Evolutionary conservation across 805 yeast species (phyloP).

Genomic region (Cyberlindnera mycetangii): DNA sequence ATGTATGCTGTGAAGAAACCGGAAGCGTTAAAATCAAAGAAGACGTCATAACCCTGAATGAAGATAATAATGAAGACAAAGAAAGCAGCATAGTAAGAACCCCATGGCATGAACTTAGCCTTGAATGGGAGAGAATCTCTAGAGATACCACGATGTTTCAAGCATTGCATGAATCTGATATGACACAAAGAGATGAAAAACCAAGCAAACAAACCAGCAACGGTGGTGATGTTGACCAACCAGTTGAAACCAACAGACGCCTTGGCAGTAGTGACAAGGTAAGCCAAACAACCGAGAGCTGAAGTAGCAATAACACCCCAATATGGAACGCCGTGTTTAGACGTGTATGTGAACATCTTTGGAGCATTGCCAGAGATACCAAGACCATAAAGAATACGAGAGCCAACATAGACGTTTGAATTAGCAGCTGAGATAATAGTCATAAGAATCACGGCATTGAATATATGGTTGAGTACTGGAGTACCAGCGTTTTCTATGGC

Average conservation of each 20-base stretch:
- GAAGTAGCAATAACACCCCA: slow-evolving; percentile 56
- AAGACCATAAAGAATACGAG: slow-evolving; percentile 63
- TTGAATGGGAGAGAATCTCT: slow-evolving; percentile 72
- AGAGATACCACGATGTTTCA: slow-evolving; percentile 59
- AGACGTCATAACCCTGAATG: slow-evolving; percentile 71
- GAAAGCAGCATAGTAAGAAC: slow-evolving; percentile 61
- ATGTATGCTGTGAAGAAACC: slow-evolving; percentile 72
- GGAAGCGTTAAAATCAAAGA: slow-evolving; percentile 52
- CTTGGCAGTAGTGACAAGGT: slow-evolving; percentile 47
- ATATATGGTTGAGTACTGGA: slow-evolving; percentile 59
- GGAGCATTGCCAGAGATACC: slow-evolving; percentile 63
- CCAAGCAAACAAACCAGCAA: slow-evolving; percentile 76
- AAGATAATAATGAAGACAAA: slow-evolving; percentile 55
- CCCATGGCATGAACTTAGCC: slow-evolving; percentile 64
- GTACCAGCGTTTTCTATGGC: slow-evolving; percentile 71
- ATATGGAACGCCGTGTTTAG: slow-evolving; percentile 60
- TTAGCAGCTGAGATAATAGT: slow-evolving; percentile 76
- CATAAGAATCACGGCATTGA: slow-evolving; percentile 65
- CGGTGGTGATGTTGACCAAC: slow-evolving; percentile 71
- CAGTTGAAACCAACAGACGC: slow-evolving; percentile 64
- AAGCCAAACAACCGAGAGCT: slow-evolving; percentile 60
- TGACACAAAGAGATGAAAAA: slow-evolving; percentile 66
- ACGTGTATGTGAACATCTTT: slow-evolving; percentile 44
- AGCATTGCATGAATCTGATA: slow-evolving; percentile 65
- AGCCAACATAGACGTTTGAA: slow-evolving; percentile 71